phyloP scores from a whole-genome alignment of 257 asterid species.

The Solanum chaucha region DNA sequence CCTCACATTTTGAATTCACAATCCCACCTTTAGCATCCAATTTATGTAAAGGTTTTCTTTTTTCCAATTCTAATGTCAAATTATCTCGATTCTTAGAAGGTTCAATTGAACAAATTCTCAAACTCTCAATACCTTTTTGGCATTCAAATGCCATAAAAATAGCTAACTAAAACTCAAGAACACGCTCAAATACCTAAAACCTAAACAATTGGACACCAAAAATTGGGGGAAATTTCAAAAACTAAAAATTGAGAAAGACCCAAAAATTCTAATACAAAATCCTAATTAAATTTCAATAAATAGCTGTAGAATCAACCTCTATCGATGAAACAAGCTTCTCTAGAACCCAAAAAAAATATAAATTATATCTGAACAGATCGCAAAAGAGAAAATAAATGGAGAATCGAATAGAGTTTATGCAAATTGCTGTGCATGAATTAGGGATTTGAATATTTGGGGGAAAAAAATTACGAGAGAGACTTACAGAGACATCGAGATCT shows the following conservation, averaged over 20 bases:
- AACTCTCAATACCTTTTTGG: slow-evolving; percentile 40
- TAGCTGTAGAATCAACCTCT: not conserved
- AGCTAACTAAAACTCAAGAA: not conserved
- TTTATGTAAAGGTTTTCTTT: slow-evolving; percentile 7
- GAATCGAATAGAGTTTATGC: not conserved
- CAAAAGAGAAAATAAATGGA: not conserved
- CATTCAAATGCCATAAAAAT: slow-evolving; percentile 91
- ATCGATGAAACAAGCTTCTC: not conserved
- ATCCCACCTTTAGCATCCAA: slow-evolving; percentile 19
- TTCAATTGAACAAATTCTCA: slow-evolving; percentile 17
- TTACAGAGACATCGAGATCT: not conserved
- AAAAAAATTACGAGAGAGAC: too few relatives aligned
- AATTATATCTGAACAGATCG: not conserved
- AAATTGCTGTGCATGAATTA: not conserved
- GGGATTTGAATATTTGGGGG: not conserved
- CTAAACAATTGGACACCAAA: not conserved
- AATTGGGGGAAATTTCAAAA: not conserved
- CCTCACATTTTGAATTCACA: not conserved
- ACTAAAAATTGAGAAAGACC: not conserved
- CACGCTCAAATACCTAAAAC: not conserved
- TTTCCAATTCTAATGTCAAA: slow-evolving; percentile 13
- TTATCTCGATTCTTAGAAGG: slow-evolving; percentile 2
- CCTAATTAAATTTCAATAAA: not conserved
- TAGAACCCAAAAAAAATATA: not conserved
- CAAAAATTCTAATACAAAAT: not conserved